Percentiles rank a stretch among this genome's conserved stretches.
Conservation (phyloP, 371 early-diverging fungal species). For the Batkoa obscura region DNA sequence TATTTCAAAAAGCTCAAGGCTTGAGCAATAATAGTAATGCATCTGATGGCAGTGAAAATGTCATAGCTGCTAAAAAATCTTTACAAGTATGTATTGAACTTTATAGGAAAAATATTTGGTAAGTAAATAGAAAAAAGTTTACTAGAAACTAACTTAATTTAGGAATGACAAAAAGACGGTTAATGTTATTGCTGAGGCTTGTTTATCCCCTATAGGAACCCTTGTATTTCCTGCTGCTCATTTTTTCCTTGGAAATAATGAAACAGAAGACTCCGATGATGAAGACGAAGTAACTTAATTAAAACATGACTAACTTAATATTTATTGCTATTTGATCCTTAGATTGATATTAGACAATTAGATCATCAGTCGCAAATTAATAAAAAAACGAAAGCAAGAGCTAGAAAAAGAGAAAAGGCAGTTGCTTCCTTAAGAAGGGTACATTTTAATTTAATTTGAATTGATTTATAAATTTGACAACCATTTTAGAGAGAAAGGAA, state of each 20-base stretch:
- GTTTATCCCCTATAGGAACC: slow-evolving; percentile 75
- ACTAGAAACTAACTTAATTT: slow-evolving; percentile 3
- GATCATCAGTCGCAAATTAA: slow-evolving; percentile 53
- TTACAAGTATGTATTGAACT: slow-evolving; percentile 89
- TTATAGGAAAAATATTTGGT: slow-evolving; percentile 86
- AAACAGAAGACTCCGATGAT: slow-evolving; percentile 38
- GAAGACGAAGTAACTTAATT: slow-evolving; percentile 19
- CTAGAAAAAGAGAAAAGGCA: slow-evolving; percentile 51
- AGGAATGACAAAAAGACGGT: slow-evolving; percentile 90
- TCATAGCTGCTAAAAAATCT: slow-evolving; percentile 81
- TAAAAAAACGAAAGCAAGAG: slow-evolving; percentile 64
- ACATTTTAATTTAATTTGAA: slow-evolving; percentile 11
- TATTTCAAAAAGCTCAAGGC: slow-evolving; percentile 38
- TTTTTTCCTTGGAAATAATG: slow-evolving; percentile 74
- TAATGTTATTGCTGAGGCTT: slow-evolving; percentile 90
- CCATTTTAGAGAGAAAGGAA: slow-evolving; percentile 25
- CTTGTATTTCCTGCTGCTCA: slow-evolving; percentile 79
- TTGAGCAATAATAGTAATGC: slow-evolving; percentile 7
- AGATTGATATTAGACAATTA: slow-evolving; percentile 46
- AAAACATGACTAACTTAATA: background rate
- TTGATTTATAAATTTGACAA: slow-evolving; percentile 7
- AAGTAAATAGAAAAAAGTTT: background rate
- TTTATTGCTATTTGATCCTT: background rate
- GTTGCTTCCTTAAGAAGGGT: slow-evolving; percentile 46
- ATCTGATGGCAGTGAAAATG: slow-evolving; percentile 41